These are phyloP conservation scores for Pseudomassariella vexata DNA, from an alignment of 2,329 filamentous ascomycete genomes.

Conservation along the genomic window DNA sequence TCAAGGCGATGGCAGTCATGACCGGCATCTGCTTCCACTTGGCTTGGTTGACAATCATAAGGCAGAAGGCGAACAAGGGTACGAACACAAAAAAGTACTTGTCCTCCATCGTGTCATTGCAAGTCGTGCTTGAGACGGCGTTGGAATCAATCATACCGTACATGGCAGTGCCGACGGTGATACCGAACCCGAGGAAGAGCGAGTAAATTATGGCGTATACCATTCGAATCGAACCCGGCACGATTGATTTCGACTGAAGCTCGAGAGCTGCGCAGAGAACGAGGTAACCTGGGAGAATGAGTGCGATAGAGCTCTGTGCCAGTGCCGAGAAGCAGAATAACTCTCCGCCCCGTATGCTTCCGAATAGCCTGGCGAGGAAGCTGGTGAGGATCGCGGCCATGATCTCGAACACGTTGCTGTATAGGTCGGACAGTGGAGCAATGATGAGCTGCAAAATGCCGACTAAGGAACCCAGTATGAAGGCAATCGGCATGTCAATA, in stretches of 20 bases:
- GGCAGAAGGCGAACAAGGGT: constrained; percentile 60
- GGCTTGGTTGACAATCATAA: constrained; percentile 73
- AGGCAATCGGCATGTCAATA: constrained; percentile 73
- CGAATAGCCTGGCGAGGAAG: constrained; percentile 63
- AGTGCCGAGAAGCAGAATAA: constrained; percentile 68
- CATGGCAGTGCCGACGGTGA: constrained; percentile 52
- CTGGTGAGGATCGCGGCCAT: constrained; percentile 58
- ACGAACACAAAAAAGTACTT: constrained; percentile 61
- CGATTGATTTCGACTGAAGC: constrained; percentile 61
- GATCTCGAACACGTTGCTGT: constrained; percentile 48
- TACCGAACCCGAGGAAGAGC: constrained; percentile 65
- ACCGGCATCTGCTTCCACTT: constrained; percentile 76
- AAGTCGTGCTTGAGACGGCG: constrained; percentile 36
- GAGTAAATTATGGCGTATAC: constrained; percentile 70
- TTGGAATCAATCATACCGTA: constrained; percentile 43
- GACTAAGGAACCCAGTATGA: constrained; percentile 68
- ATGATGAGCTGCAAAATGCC: constrained; percentile 70
- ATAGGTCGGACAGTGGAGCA: constrained; percentile 68
- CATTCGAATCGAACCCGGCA: constrained; percentile 65
- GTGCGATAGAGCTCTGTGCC: constrained; percentile 66
- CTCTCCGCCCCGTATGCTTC: constrained; percentile 52
- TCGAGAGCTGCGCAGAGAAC: constrained; percentile 54
- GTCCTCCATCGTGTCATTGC: constrained; percentile 36
- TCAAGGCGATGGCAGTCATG: constrained; percentile 68
- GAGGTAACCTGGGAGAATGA: constrained; percentile 65